Evolutionary conservation across 1,284 basidiomycete species (phyloP).

Genomic region (Neonothopanus nambi): DNA sequence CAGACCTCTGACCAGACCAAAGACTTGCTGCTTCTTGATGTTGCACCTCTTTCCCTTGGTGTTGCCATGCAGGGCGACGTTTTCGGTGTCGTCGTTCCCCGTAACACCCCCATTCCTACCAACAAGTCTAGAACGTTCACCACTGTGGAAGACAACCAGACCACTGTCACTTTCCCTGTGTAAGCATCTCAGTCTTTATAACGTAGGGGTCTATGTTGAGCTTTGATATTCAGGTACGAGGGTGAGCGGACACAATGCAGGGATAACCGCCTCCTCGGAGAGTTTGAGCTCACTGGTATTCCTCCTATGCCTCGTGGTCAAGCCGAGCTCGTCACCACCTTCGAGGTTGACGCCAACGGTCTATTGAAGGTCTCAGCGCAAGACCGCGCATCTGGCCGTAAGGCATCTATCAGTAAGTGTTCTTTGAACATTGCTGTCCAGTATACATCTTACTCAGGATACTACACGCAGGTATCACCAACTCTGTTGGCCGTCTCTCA

Average conservation of each 20-base stretch:
- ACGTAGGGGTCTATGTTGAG: conserved; percentile 10
- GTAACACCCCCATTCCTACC: conserved; percentile 96
- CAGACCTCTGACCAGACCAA: conserved; percentile 96
- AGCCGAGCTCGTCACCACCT: conserved; percentile 94
- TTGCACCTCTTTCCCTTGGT: conserved; percentile 94
- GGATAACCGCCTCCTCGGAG: conserved; percentile 94
- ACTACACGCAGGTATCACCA: conserved; percentile 70
- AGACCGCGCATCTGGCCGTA: conserved; percentile 94
- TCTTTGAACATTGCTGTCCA: neutral
- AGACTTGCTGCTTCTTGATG: conserved; percentile 94
- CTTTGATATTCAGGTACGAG: conserved; percentile 66
- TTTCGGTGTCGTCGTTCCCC: conserved; percentile 94
- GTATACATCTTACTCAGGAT: conserved; percentile 14
- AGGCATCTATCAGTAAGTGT: conserved; percentile 88
- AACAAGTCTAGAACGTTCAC: conserved; percentile 97
- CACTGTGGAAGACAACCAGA: conserved; percentile 98
- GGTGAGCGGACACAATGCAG: conserved; percentile 97
- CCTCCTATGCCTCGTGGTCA: conserved; percentile 96
- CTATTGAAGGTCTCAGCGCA: conserved; percentile 93
- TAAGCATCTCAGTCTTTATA: conserved; percentile 36
- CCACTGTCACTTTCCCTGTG: conserved; percentile 96
- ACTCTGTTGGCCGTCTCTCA: conserved; percentile 95
- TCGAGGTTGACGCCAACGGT: conserved; percentile 98
- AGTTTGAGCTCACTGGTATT: conserved; percentile 97
- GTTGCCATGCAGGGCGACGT: conserved; percentile 98